Conservation (phyloP, 345 rosid genomes). For the Citrus sp. region DNA sequence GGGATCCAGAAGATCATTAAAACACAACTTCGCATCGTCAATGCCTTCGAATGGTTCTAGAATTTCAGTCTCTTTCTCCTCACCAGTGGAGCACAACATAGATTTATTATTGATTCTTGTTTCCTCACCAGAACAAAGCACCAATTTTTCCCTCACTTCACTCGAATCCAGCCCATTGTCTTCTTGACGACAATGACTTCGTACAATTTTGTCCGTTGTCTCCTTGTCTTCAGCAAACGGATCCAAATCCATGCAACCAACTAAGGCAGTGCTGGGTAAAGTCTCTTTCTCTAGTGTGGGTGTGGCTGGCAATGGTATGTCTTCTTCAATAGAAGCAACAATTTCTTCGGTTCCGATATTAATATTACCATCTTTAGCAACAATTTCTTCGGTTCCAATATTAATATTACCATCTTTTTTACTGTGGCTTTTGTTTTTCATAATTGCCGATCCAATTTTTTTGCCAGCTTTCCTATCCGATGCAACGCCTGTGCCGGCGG, state of each 20-base stretch:
- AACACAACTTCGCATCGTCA: slow-evolving; percentile 14
- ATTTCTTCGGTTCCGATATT: not conserved
- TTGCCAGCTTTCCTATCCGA: slow-evolving; percentile 27
- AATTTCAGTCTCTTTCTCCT: slow-evolving; percentile 13
- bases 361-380: not conserved
- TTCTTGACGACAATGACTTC: not conserved
- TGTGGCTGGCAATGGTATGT: slow-evolving; percentile 6
- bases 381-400: not conserved
- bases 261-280: slow-evolving; percentile 5
- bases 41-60: slow-evolving; percentile 16
- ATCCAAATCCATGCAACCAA: slow-evolving; percentile 1
- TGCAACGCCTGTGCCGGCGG: slow-evolving; percentile 1
- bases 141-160: not conserved
- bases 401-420: not conserved
- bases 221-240: slow-evolving; percentile 8
- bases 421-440: slow-evolving; percentile 16
- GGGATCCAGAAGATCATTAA: slow-evolving; percentile 18
- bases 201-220: not conserved
- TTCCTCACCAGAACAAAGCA: not conserved
- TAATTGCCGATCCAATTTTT: slow-evolving; percentile 22
- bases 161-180: not conserved
- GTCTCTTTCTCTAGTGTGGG: slow-evolving; percentile 14
- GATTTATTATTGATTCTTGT: not conserved
- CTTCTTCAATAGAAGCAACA: not conserved
- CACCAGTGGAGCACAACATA: not conserved